phyloP scores from a whole-genome alignment of 176 grass and related monocot genomes.

The Oryza rufipogon region DNA sequence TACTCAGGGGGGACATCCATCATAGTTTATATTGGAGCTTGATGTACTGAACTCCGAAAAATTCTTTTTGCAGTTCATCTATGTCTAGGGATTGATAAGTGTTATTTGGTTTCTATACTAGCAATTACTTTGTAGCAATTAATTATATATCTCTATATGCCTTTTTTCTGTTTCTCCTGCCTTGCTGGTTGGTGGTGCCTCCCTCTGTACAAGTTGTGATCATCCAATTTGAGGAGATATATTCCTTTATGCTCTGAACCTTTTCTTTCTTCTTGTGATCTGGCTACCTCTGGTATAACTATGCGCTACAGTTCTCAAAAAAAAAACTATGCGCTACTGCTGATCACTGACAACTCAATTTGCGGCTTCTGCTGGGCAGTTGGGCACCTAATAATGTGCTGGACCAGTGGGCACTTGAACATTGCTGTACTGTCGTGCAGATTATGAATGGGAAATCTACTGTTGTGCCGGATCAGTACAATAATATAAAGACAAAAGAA shows the following conservation, averaged over 20 bases:
- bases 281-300: not conserved
- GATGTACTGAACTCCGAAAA: conserved; percentile 69
- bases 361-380: not conserved
- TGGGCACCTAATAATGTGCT: not conserved
- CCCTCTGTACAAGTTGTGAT: conserved; percentile 38
- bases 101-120: conserved; percentile 57
- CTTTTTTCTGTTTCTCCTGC: conserved; percentile 23
- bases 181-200: conserved; percentile 17
- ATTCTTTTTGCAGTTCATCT: conserved; percentile 92
- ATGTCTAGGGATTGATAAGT: conserved; percentile 69
- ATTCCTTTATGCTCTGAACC: not conserved
- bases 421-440: not conserved
- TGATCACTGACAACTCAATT: not conserved
- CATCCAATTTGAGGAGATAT: conserved; percentile 12
- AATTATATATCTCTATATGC: conserved; percentile 18
- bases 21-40: conserved; percentile 72
- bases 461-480: not conserved
- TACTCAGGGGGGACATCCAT: conserved; percentile 65
- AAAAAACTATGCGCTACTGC: not conserved
- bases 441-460: not conserved
- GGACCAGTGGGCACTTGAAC: not conserved
- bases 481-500: not conserved
- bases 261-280: not conserved
- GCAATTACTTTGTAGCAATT: conserved; percentile 37
- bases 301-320: too few relatives aligned